Percentiles rank a stretch among this genome's conserved stretches.
Evolutionary conservation across 139 green algal genomes (phyloP).

Genomic region (Closterium sp.): DNA sequence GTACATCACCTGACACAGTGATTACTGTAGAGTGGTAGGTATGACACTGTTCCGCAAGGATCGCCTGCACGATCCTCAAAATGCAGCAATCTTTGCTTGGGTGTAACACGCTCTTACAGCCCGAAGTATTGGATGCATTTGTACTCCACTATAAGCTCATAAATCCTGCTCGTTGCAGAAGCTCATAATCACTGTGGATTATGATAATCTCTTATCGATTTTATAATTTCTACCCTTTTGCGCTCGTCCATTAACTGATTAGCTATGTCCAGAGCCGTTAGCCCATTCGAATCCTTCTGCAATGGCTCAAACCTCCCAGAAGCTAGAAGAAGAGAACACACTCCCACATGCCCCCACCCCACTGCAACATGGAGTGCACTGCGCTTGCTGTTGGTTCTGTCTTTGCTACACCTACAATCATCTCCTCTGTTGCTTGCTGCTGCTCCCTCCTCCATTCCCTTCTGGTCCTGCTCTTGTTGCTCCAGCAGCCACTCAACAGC

Average conservation of each 20-base stretch:
- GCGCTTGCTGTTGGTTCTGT: neutral
- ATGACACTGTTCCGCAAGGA: too few relatives aligned
- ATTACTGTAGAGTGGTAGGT: too few relatives aligned
- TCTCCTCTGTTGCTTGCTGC: neutral
- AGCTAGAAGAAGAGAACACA: neutral
- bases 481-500: conserved; percentile 7
- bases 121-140: too few relatives aligned
- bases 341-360: conserved; percentile 19
- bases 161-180: too few relatives aligned
- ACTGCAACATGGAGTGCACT: conserved; percentile 16
- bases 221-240: neutral
- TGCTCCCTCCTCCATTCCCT: neutral
- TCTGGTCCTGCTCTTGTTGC: neutral
- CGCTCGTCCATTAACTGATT: neutral
- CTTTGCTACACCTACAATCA: neutral
- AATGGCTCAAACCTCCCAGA: neutral
- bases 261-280: neutral
- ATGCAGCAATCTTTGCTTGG: too few relatives aligned
- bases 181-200: too few relatives aligned
- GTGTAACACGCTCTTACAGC: too few relatives aligned
- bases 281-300: neutral
- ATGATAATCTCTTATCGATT: neutral
- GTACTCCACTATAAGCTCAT: too few relatives aligned
- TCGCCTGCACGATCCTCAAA: too few relatives aligned
- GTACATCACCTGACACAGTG: too few relatives aligned